phyloP scores from a whole-genome alignment of 1,284 basidiomycete species.

The Violaceomyces palustris region DNA sequence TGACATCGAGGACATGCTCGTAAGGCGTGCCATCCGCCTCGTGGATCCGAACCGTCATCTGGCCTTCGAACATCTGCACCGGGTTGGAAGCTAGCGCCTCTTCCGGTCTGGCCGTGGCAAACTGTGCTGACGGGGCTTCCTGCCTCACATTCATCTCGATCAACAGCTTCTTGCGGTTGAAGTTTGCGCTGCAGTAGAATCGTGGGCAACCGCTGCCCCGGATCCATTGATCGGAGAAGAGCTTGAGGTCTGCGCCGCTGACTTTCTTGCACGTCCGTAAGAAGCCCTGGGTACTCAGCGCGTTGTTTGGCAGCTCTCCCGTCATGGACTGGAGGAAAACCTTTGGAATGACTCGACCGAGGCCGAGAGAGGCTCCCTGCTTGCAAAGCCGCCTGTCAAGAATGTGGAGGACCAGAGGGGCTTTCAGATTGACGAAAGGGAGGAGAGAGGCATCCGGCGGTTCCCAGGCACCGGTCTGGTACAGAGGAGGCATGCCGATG shows the following conservation, averaged over 20 bases:
- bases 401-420: conserved; percentile 90
- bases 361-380: conserved; percentile 86
- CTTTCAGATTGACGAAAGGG: conserved; percentile 84
- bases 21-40: conserved; percentile 99
- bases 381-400: conserved; percentile 89
- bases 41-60: conserved; percentile 97
- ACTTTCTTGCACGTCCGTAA: conserved; percentile 88
- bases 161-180: conserved; percentile 96
- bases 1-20: conserved; percentile 93
- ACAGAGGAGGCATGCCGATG: conserved; percentile 83
- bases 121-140: conserved; percentile 66
- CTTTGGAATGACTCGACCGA: conserved; percentile 90
- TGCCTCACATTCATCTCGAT: conserved; percentile 93
- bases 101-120: conserved; percentile 39
- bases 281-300: conserved; percentile 83
- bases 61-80: conserved; percentile 60
- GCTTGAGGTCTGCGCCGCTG: conserved; percentile 69
- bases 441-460: conserved; percentile 56
- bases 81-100: conserved; percentile 54
- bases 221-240: conserved; percentile 97
- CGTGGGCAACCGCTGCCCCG: conserved; percentile 93
- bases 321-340: conserved; percentile 89
- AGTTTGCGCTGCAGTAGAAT: conserved; percentile 81
- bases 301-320: conserved; percentile 73
- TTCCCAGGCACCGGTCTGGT: conserved; percentile 75